Evolutionary conservation across 2,329 filamentous ascomycete genomes (phyloP), one percentile per base, ranked within the genome.

Genomic region (Falciphora oryzae): DNA sequence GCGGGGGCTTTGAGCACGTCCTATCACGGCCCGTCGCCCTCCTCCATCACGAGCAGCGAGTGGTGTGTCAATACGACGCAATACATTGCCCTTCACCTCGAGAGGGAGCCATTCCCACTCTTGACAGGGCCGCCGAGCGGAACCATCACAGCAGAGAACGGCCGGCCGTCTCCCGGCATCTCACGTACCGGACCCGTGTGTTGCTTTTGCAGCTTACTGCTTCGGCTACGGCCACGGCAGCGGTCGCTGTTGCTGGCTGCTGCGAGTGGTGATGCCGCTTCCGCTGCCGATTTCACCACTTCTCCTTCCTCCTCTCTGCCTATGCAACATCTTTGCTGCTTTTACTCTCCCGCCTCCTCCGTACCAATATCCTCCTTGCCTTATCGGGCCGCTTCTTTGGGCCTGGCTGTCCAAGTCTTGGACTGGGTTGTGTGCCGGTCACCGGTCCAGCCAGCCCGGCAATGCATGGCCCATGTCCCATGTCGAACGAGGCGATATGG

Each of bases 11-110:
- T 1, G 14, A 25, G 18, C 44, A n/a, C 7, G 44, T 22, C 44
- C 44, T 53, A 53, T 53, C 44, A 53, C 44, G 44, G 44, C 44
- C 44, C 44, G 44, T 25, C 7, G 44, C 44, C 44, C 44, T 53
- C 44, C 44, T 53, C 44, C 44, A 53, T 53, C 22, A 53, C 44
- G 18, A 7, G 18, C 18, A 53, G 31, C 18, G 4, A 14, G 16
- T 35, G 58, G 58, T 60, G 58, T 60, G 58, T 25, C 11, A 11
- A 35, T 60, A 28, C 58, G 31, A 60, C 58, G 4, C 58, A 31
- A 25, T 60, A 31, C 29, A 60, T 35, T 53, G 44, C 16, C 44
- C 7, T 22, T 53, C 22, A 25, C 44, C 22, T 53, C 18, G 44
- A 4, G 44, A 53, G 44, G 44, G n/a, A n/a, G 44, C n/a, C 44